Evolutionary conservation across 2,329 filamentous ascomycete species (phyloP), one percentile per base, ranked within the genome.

Genomic region (Arthrobotrys sphaeroides): DNA sequence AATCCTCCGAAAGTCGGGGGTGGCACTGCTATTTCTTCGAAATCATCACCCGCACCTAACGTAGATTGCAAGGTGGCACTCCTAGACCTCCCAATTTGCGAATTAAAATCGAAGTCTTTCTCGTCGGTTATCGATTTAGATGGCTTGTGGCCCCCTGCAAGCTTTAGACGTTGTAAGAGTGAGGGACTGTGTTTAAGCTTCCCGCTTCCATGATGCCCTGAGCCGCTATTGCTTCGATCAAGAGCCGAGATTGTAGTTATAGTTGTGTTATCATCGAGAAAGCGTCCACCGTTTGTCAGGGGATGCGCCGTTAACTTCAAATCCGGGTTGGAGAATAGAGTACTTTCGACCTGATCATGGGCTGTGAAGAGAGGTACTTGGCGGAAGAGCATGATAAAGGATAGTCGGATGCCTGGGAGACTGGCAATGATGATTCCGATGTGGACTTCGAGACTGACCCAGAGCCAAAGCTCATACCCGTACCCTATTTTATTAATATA

Each of bases 341-440:
- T 75, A 22, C 69, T 74, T 62, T 74, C 62, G 26, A 62, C 61
- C 36, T 57, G 36, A 9, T 75, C 72, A 18, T 64, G 31, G 9
- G 55, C 62, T n/a, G 61, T 59, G 22, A 75, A 75, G 20, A 68
- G 57, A 7, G 72, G 72, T 9, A 69, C 57, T 36, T 75, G 53
- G 20, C 61, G 62, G 45, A 64, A 65, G 7, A 75, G 28, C 10
- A 60, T 68, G 10, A 75, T 49, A 36, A 68, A 75, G 0, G 67
- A 43, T 26, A 69, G 55, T n/a, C 64, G 55, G n/a, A 75, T 69
- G 7, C 72, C 62, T 2, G 72, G 72, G n/a, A 75, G 47, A 42
- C 72, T 75, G 22, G 72, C 72, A 16, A 75, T 69, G n/a, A 75
- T 57, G 45, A 75, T 75, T 13, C 72, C 72, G 13, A 75, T 69